These are phyloP conservation scores for Flaveria linearis DNA, from an alignment of 129 eudicot species.

Conservation along the genomic window DNA sequence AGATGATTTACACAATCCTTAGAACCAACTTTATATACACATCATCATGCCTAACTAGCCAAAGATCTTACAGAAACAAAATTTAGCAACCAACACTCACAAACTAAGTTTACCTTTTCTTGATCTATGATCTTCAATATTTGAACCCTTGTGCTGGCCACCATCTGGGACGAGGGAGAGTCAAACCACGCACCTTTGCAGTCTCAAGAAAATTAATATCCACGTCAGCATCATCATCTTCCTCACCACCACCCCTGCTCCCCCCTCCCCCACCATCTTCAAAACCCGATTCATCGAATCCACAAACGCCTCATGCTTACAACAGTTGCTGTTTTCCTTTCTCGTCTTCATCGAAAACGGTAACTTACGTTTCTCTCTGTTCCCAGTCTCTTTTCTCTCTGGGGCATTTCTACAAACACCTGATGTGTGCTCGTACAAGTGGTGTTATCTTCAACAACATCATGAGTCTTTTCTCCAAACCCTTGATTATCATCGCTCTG, in stretches of 20 bases:
- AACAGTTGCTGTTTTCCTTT: background rate
- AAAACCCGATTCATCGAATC: slow-evolving; percentile 8
- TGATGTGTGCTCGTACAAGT: background rate
- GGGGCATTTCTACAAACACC: slow-evolving; percentile 30
- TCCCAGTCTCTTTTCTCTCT: slow-evolving; percentile 11
- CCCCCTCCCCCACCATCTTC: slow-evolving; percentile 7
- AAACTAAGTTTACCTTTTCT: background rate
- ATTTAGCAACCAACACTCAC: background rate
- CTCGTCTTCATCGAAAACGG: slow-evolving; percentile 17
- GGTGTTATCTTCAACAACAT: slow-evolving; percentile 4
- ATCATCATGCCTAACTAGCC: background rate
- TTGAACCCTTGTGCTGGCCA: slow-evolving; percentile 13
- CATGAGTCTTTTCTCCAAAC: background rate
- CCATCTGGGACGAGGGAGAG: slow-evolving; percentile 42
- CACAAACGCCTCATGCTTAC: background rate
- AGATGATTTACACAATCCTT: background rate
- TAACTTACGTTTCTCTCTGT: slow-evolving; percentile 31
- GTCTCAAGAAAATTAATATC: slow-evolving; percentile 45
- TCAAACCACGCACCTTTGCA: slow-evolving; percentile 43
- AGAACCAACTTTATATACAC: background rate
- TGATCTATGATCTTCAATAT: slow-evolving; percentile 3
- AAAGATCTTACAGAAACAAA: background rate
- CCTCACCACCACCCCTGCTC: background rate
- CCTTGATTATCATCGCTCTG: background rate
- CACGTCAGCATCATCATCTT: background rate